Base-by-base conservation (phyloP, 2,329 filamentous ascomycete species). In the Sphaerulina vaccinii region DNA sequence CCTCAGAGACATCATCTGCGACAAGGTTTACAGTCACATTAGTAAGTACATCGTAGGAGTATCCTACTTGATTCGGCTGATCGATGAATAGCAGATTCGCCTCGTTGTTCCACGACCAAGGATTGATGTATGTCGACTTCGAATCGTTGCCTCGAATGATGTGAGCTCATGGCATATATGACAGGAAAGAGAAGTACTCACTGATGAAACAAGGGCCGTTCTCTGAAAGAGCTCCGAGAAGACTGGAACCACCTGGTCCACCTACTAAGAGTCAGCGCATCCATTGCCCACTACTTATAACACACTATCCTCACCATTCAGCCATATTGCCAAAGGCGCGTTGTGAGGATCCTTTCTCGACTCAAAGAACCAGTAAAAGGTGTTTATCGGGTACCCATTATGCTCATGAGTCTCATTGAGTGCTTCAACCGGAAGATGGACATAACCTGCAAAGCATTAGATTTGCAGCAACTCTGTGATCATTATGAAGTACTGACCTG, bases 321-420 rank as follows among this genome's bases (percentile, higher is more conserved):
- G 74, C 76, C 80, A 85, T 23, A 84, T 76, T 0, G 77, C 74
- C 2, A 84, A 67, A 0, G 81, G 82, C 0, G 80, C 80, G 60
- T 78, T 78, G 7, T 66, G 61, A 1, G 81, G 75, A 61, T 80
- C 74, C 47, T 80, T 77, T 13, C 81, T 72, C 1, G 80, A 74
- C 55, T 83, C 80, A 59, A 85, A 84, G 62, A 83, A 85, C 79
- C 80, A 82, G 65, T 85, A 85, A 65, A 83, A 85, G 1, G 70
- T 70, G 45, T 75, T 59, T 35, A 61, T 47, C 7, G 76, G 70
- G 52, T 79, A 80, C 9, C 27, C 49, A 38, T 75, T 69, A 56
- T 79, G 76, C 60, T 64, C 59, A 42, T 57, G 54, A 7, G 58
- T 59, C 23, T 61, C 58, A 38, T 61, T 61, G 43, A 61, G 65